These are phyloP conservation scores for Lagerstroemia speciosa DNA, from an alignment of 345 rosid genomes.

Conservation along the genomic window DNA sequence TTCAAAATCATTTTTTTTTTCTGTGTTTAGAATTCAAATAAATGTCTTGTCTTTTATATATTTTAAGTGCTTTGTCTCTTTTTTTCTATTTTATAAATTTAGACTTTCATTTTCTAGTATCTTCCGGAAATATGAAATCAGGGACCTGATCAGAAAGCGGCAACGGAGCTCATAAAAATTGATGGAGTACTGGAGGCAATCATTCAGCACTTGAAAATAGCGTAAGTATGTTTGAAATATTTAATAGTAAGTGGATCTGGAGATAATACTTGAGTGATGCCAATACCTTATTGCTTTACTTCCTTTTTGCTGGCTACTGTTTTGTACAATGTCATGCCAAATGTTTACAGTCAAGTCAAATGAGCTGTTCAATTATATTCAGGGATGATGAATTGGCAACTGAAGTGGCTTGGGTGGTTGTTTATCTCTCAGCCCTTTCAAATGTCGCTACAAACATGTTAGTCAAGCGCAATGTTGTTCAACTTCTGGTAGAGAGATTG, in stretches of 20 bases:
- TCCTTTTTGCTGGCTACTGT: background rate
- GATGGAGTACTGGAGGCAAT: slow-evolving; percentile 76
- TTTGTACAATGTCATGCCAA: background rate
- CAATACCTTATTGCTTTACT: background rate
- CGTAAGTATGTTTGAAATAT: slow-evolving; percentile 32
- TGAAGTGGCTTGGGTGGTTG: slow-evolving; percentile 94
- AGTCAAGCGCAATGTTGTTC: slow-evolving; percentile 63
- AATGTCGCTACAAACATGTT: slow-evolving; percentile 61
- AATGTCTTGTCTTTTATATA: background rate
- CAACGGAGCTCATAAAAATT: slow-evolving; percentile 61
- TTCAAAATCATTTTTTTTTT: background rate
- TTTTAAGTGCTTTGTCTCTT: no score
- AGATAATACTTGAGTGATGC: background rate
- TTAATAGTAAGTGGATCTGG: background rate
- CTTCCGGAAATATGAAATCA: slow-evolving; percentile 29
- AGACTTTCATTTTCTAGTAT: background rate
- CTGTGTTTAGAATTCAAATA: background rate
- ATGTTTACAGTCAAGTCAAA: slow-evolving; percentile 1
- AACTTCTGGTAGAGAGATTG: slow-evolving; percentile 71
- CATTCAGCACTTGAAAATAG: slow-evolving; percentile 68
- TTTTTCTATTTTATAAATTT: background rate
- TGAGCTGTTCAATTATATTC: slow-evolving; percentile 11
- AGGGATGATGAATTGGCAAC: slow-evolving; percentile 91
- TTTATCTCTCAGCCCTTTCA: slow-evolving; percentile 94
- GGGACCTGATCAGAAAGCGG: slow-evolving; percentile 93